Percentiles rank a stretch among this genome's conserved stretches.
Conservation (phyloP, 352 stramenopile genomes). For the Phytopythium delawarense region DNA sequence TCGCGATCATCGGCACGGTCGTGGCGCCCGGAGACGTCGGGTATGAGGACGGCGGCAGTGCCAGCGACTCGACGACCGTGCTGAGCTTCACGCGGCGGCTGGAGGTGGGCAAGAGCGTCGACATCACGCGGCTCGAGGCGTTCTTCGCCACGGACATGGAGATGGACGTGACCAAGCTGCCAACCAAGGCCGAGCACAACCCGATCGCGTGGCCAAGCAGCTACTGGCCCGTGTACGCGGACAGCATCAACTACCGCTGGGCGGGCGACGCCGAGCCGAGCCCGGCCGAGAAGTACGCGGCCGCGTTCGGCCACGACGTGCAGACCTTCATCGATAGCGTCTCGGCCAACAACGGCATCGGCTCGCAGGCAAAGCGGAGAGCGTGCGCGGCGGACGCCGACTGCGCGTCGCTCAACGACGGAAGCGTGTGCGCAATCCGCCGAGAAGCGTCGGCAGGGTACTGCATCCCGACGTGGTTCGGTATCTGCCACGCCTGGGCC, state of each 20-base stretch:
- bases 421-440: constrained; percentile 41
- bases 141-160: constrained; percentile 44
- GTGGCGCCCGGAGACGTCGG: constrained; percentile 13
- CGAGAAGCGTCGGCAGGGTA: constrained; percentile 20
- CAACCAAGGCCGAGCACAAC: constrained; percentile 33
- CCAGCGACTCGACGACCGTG: neutral
- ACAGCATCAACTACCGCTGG: constrained; percentile 66
- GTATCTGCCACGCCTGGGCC: constrained; percentile 60
- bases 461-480: constrained; percentile 58
- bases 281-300: constrained; percentile 49
- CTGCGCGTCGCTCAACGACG: constrained; percentile 30
- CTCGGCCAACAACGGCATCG: constrained; percentile 41
- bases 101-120: constrained; percentile 32
- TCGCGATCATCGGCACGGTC: neutral
- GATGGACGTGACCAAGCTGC: constrained; percentile 46
- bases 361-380: constrained; percentile 26
- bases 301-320: constrained; percentile 38
- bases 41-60: constrained; percentile 7
- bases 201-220: constrained; percentile 60
- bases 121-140: constrained; percentile 45
- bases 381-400: constrained; percentile 25
- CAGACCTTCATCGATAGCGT: constrained; percentile 37
- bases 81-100: constrained; percentile 16
- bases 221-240: constrained; percentile 62
- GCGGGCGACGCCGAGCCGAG: constrained; percentile 23